Evolutionary conservation across 345 rosid genomes (phyloP), one percentile per base, ranked within the genome.

Genomic region (Turnera subulata): DNA sequence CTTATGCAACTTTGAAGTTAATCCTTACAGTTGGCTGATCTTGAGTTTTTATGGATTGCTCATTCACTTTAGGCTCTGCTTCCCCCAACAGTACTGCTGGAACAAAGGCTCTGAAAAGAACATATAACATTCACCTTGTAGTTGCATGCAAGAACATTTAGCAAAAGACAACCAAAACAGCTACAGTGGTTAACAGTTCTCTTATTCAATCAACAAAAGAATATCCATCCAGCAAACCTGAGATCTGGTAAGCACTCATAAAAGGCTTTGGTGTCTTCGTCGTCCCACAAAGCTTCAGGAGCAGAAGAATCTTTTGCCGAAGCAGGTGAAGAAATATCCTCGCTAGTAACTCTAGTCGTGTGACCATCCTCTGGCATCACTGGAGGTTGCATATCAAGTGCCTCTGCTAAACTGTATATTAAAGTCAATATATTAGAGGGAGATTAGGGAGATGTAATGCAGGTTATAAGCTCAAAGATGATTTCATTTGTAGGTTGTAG

Each of bases 321-420:
- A 56, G 78, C 76, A 72, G 85, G 79, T 55, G 90, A 72, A 29
- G 91, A 79, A 47, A 78, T 73, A 62, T 94, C 99, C 51, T 85
- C 97, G 53, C 90, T 78, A 56, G 89, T 82, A 64, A 90, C 84
- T 79, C 97, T 78, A 49, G 99, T 94, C 40, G 94, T 86, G 80
- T 89, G 95, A 61, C 86, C 88, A 73, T 94, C 97, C 76, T 94
- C 99, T 18, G 97, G 97, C 96, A 94, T 90, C 24, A 74, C 86
- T 50, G 97, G 97, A 72, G 96, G 91, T 75, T 94, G 97, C 99
- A 84, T 88, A 76, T 94, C 96, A 59, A 94, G 89, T 54, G 97
- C 79, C 79, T 94, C 99, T 40, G 99, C 97, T 68, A 94, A 79
- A 55, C 99, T 94, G 85, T 38, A 46, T 23, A 57, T 15, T 43